These are phyloP conservation scores for Phaeosphaeria sp. DNA, from an alignment of 2,329 filamentous ascomycete genomes.

Conservation along the genomic window DNA sequence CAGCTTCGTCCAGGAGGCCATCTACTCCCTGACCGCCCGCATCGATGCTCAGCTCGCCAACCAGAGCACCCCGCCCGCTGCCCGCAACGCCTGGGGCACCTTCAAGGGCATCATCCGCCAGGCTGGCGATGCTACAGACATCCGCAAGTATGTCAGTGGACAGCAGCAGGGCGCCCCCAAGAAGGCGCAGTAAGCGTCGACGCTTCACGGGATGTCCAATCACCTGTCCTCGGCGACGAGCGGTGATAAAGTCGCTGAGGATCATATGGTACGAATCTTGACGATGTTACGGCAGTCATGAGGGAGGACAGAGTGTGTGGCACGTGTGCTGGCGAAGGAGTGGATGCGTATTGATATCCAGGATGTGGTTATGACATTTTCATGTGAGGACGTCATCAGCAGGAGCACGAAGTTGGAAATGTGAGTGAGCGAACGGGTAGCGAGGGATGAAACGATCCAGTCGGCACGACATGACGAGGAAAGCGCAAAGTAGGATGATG, in stretches of 20 bases:
- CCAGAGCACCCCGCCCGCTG: conserved; percentile 83
- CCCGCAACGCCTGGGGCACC: conserved; percentile 79
- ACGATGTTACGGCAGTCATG: conserved; percentile 33
- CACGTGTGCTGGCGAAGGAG: conserved; percentile 3
- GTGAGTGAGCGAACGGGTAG: no score
- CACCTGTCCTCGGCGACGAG: conserved; percentile 20
- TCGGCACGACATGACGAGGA: no score
- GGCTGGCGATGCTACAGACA: conserved; percentile 80
- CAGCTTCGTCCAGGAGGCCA: conserved; percentile 85
- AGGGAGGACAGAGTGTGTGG: conserved; percentile 10
- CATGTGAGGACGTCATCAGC: neutral
- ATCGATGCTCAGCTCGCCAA: conserved; percentile 83
- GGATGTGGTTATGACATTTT: neutral
- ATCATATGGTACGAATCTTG: conserved; percentile 25
- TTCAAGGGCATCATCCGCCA: conserved; percentile 77
- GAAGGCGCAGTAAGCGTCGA: conserved; percentile 62
- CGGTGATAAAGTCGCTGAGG: conserved; percentile 18
- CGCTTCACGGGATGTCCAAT: conserved; percentile 10
- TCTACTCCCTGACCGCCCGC: conserved; percentile 74
- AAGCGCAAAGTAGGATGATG: no score
- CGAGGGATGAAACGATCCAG: no score
- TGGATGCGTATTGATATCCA: neutral
- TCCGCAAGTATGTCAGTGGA: conserved; percentile 73
- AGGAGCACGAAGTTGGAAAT: neutral
- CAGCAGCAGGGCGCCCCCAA: conserved; percentile 62